phyloP scores from a whole-genome alignment of 306 rosid genomes.

The Trichosanthes cucumerina region DNA sequence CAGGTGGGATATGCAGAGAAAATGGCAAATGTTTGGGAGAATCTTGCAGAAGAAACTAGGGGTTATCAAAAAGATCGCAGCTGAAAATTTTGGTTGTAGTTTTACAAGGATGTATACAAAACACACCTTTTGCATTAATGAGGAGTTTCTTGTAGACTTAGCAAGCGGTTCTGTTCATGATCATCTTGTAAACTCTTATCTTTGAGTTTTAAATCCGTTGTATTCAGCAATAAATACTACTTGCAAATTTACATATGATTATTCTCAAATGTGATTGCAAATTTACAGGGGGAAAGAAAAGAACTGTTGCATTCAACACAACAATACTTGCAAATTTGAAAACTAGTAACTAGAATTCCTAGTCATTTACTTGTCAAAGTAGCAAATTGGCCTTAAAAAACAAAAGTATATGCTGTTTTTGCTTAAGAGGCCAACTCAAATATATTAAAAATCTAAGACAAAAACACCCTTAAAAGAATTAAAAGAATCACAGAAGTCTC shows the following conservation, averaged over 20 bases:
- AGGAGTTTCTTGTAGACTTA: constrained; percentile 11
- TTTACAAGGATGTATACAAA: constrained; percentile 12
- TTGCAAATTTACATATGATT: background rate
- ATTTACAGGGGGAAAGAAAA: background rate
- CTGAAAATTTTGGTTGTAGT: constrained; percentile 23
- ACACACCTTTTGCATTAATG: background rate
- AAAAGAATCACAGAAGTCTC: background rate
- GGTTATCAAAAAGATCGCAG: constrained; percentile 42
- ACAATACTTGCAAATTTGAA: background rate
- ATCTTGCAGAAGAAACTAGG: constrained; percentile 72
- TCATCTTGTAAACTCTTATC: background rate
- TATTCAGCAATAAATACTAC: background rate
- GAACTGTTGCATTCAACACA: background rate
- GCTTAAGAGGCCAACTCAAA: background rate
- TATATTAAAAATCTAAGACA: background rate
- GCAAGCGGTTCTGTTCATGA: background rate
- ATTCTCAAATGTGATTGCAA: background rate
- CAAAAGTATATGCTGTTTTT: background rate
- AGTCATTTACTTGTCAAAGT: constrained; percentile 1
- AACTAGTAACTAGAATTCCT: background rate
- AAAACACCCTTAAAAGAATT: constrained; percentile 10
- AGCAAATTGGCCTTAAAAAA: background rate
- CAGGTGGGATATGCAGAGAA: constrained; percentile 96
- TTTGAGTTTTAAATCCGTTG: background rate
- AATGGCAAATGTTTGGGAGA: constrained; percentile 82